These are phyloP conservation scores for Dioszegia hungarica DNA, from an alignment of 768 basidiomycete species.

Conservation along the genomic window DNA sequence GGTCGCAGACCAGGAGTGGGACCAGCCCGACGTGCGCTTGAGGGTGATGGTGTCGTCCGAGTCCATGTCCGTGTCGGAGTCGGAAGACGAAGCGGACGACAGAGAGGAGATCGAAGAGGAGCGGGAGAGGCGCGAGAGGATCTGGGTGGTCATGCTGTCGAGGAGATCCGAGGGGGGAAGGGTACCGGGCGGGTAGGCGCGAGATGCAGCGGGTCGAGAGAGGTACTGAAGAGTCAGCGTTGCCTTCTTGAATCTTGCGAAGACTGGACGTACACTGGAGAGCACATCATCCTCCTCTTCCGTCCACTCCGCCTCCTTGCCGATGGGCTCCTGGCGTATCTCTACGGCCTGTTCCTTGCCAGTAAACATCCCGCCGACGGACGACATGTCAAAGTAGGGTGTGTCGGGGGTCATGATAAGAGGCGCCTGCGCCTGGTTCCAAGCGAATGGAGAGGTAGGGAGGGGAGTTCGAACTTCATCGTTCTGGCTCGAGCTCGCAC, in stretches of 20 bases:
- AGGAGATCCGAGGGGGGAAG: slow-evolving; percentile 37
- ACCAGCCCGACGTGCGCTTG: slow-evolving; percentile 16
- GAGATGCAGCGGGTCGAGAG: slow-evolving; percentile 23
- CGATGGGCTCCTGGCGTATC: background rate
- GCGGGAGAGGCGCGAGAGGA: slow-evolving; percentile 23
- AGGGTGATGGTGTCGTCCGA: slow-evolving; percentile 1
- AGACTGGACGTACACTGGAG: slow-evolving; percentile 21
- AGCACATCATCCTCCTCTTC: slow-evolving; percentile 34
- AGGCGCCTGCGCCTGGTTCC: background rate
- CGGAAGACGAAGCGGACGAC: background rate
- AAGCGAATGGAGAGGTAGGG: slow-evolving; percentile 2
- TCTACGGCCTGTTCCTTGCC: background rate
- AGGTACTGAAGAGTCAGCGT: slow-evolving; percentile 22
- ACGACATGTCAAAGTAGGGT: slow-evolving; percentile 21
- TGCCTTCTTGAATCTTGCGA: background rate
- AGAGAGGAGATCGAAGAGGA: slow-evolving; percentile 6
- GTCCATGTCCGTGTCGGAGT: slow-evolving; percentile 4
- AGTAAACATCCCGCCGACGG: slow-evolving; percentile 1
- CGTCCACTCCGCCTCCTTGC: slow-evolving; percentile 16
- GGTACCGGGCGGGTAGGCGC: slow-evolving; percentile 40
- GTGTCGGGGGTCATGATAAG: slow-evolving; percentile 33
- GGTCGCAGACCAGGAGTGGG: slow-evolving; percentile 35
- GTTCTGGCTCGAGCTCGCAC: background rate
- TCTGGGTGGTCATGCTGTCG: slow-evolving; percentile 38
- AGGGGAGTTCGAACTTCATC: slow-evolving; percentile 4